Conservation (phyloP, 257 asterid species). For the Salvia rosmarinus region DNA sequence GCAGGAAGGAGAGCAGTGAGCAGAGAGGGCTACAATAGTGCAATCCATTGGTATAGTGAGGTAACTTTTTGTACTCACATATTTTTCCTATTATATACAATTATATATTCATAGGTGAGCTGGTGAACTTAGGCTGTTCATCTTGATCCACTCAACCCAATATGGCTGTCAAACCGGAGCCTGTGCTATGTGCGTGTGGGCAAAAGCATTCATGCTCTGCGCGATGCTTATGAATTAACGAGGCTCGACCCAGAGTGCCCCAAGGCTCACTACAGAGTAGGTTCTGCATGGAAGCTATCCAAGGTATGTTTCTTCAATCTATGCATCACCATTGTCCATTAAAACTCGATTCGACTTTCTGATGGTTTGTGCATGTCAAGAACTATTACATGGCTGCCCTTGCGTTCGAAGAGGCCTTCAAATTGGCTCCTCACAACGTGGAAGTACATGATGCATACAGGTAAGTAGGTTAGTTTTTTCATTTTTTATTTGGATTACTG, state of each 20-base stretch:
- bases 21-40: constrained; percentile 28
- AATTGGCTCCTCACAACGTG: constrained; percentile 21
- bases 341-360: background rate
- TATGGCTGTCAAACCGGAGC: constrained; percentile 28
- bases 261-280: constrained; percentile 41
- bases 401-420: constrained; percentile 28
- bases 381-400: constrained; percentile 13
- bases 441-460: background rate
- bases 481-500: too few species aligned
- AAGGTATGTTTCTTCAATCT: constrained; percentile 5
- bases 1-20: constrained; percentile 25
- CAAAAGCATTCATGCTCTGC: constrained; percentile 19
- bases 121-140: background rate
- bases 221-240: constrained; percentile 42
- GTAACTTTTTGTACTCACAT: constrained; percentile 21
- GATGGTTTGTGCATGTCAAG: constrained; percentile 13
- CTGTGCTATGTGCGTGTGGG: constrained; percentile 29
- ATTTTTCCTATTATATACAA: background rate
- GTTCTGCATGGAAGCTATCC: constrained; percentile 40
- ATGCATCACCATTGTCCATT: background rate
- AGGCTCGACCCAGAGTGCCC: constrained; percentile 32
- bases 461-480: too few species aligned
- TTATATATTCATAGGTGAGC: too few species aligned
- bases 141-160: constrained; percentile 10
- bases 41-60: constrained; percentile 39